Evolutionary conservation across 805 yeast species (phyloP).

Genomic region (Starmerella scarabaei): DNA sequence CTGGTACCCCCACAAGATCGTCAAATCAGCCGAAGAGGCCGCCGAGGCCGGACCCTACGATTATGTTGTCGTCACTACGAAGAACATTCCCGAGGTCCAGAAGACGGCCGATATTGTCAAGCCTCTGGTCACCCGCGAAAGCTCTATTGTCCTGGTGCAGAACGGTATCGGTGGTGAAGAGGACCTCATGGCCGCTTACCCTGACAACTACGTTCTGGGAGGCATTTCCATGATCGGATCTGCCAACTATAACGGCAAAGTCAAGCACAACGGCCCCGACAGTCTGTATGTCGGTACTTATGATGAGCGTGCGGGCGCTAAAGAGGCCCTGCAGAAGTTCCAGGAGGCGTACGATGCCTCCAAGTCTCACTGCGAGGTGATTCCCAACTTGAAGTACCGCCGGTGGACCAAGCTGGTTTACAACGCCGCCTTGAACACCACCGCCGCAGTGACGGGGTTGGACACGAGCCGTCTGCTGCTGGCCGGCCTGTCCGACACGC

Average conservation of each 20-base stretch:
- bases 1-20: conserved; percentile 41
- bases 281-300: conserved; percentile 41
- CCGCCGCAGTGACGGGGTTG: conserved; percentile 44
- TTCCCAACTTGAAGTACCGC: conserved; percentile 36
- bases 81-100: conserved; percentile 52
- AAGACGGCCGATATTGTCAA: conserved; percentile 39
- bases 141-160: conserved; percentile 47
- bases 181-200: conserved; percentile 41
- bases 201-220: conserved; percentile 40
- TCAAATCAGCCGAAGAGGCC: conserved; percentile 35
- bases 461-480: conserved; percentile 45
- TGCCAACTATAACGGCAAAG: conserved; percentile 37
- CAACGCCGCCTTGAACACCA: conserved; percentile 54
- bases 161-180: conserved; percentile 54
- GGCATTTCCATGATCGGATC: conserved; percentile 56
- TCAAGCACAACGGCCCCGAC: conserved; percentile 42
- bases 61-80: conserved; percentile 47
- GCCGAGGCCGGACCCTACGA: conserved; percentile 35
- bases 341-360: conserved; percentile 36
- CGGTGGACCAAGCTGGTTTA: conserved; percentile 60
- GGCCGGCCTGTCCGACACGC: conserved; percentile 32
- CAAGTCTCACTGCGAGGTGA: conserved; percentile 31
- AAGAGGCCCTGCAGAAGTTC: conserved; percentile 32
- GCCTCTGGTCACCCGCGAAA: conserved; percentile 37
- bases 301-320: conserved; percentile 29